Conservation (phyloP, 192 early-diverging fungal genomes). For the Podila clonocystis region DNA sequence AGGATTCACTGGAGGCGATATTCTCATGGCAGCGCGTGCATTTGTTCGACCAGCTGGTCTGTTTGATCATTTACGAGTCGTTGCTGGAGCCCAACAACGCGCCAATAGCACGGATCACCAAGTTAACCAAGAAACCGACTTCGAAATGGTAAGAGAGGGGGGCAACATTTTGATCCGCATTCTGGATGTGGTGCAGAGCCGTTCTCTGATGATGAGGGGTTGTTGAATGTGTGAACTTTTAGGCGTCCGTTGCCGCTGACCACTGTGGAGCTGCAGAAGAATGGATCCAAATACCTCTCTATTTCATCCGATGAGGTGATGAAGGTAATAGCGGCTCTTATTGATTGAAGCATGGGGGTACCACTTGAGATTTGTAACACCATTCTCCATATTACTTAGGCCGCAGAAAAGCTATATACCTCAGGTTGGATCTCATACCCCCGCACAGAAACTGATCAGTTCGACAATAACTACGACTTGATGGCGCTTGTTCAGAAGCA, state of each 20-base stretch:
- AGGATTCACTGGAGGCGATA: conserved; percentile 56
- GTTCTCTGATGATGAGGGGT: no score
- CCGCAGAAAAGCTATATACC: conserved; percentile 91
- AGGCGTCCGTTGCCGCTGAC: conserved; percentile 93
- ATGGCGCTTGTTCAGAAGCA: conserved; percentile 72
- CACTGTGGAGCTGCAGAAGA: conserved; percentile 93
- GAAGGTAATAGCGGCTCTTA: conserved; percentile 56
- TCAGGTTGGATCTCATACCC: conserved; percentile 94
- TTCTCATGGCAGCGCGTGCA: conserved; percentile 83
- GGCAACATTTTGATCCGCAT: not conserved
- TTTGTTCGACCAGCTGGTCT: conserved; percentile 81
- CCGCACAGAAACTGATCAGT: conserved; percentile 96
- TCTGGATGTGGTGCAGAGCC: no score
- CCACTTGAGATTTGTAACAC: not conserved
- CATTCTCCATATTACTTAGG: conserved; percentile 39
- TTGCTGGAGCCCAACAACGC: conserved; percentile 66
- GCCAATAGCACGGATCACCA: conserved; percentile 62
- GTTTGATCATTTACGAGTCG: conserved; percentile 76
- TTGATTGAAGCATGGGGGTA: not conserved
- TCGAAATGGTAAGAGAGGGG: conserved; percentile 84
- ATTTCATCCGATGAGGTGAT: conserved; percentile 86
- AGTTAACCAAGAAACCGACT: conserved; percentile 70
- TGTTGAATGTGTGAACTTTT: not conserved
- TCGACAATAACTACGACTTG: conserved; percentile 79
- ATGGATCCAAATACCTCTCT: conserved; percentile 71